Evolutionary conservation across 2,329 filamentous ascomycete genomes (phyloP).

Genomic region (Colletotrichum ledebouriae): DNA sequence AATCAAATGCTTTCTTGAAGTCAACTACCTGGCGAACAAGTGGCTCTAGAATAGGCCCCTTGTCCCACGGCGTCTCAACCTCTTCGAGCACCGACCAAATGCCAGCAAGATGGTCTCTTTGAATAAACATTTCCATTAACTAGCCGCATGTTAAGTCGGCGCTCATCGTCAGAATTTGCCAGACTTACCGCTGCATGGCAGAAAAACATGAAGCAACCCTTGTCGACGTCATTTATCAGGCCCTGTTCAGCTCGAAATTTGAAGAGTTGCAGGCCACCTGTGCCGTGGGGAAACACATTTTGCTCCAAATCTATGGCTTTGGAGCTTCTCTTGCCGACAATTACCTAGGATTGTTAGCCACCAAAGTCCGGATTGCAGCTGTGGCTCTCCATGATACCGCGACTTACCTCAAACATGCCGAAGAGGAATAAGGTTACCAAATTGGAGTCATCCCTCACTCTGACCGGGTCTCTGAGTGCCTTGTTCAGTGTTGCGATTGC

Average conservation of each 20-base stretch:
- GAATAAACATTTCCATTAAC: conserved; percentile 37
- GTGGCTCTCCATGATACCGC: no score
- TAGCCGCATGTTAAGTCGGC: background rate
- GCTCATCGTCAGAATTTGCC: fast-evolving
- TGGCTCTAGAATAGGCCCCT: conserved; percentile 17
- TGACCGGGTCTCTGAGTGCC: background rate
- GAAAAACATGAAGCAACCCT: conserved; percentile 27
- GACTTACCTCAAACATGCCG: conserved; percentile 35
- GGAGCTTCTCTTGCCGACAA: conserved; percentile 19
- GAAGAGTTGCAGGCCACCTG: conserved; percentile 31
- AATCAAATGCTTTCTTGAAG: conserved; percentile 28
- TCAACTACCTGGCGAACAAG: conserved; percentile 21
- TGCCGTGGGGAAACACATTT: conserved; percentile 19
- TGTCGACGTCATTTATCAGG: conserved; percentile 31
- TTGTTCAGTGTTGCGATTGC: conserved; percentile 20
- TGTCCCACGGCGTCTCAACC: conserved; percentile 17
- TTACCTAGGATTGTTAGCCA: background rate
- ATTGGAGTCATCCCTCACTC: conserved; percentile 24
- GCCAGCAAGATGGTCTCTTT: conserved; percentile 16
- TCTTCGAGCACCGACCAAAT: conserved; percentile 33
- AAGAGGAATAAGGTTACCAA: conserved; percentile 34
- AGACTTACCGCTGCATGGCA: conserved; percentile 32
- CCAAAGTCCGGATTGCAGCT: background rate
- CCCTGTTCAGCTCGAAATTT: conserved; percentile 31
- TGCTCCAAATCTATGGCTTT: conserved; percentile 27